A percentile compares a stretch with the other conserved stretches of the same genome.
Conservation (phyloP, 202 grass and related monocot species). For the Cymbopogon flexuosus region DNA sequence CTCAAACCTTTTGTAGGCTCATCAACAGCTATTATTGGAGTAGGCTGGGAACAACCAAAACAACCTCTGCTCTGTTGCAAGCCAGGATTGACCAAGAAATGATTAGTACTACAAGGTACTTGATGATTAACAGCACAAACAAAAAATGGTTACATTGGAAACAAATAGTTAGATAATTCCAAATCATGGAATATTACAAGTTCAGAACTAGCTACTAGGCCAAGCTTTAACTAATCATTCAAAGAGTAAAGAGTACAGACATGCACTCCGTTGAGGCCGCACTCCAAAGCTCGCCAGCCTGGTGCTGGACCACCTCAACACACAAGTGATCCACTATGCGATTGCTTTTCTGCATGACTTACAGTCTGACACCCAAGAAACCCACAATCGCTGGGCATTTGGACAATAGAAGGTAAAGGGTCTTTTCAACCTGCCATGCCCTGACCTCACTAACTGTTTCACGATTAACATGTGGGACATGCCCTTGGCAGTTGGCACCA, state of each 20-base stretch:
- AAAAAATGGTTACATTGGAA: neutral
- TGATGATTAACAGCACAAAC: constrained; percentile 1
- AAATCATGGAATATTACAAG: neutral
- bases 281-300: neutral
- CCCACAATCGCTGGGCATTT: neutral
- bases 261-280: neutral
- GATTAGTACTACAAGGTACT: constrained; percentile 43
- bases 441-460: neutral
- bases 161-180: constrained; percentile 3
- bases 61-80: constrained; percentile 97
- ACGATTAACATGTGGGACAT: neutral
- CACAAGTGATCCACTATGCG: neutral
- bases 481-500: neutral
- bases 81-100: constrained; percentile 52
- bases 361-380: neutral
- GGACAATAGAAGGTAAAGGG: neutral
- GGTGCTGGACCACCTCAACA: neutral
- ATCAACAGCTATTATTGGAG: constrained; percentile 71
- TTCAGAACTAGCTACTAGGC: neutral
- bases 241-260: neutral
- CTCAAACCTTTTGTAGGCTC: constrained; percentile 64
- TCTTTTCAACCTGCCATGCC: neutral
- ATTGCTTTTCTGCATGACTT: neutral
- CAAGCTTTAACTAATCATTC: neutral
- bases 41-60: constrained; percentile 62